Conservation (phyloP, 75 land plant species). For the Cupressus sempervirens region DNA sequence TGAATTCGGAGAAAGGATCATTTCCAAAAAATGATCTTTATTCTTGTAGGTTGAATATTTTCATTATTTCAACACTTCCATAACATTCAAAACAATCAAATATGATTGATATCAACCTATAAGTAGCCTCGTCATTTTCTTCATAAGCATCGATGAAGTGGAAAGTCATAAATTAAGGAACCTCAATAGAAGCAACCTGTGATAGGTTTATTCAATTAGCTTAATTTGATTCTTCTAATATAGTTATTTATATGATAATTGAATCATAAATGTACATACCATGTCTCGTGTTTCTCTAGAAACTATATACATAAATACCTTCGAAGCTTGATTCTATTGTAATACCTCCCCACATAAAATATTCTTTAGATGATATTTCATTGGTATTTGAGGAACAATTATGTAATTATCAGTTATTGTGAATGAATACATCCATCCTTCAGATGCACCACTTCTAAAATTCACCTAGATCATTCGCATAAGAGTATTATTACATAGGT, state of each 20-base stretch:
- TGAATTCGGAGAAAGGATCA: constrained; percentile 66
- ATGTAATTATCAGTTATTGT: constrained; percentile 12
- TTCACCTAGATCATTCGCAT: constrained; percentile 21
- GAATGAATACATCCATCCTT: constrained; percentile 62
- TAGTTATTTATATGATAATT: not conserved
- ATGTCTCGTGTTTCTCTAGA: constrained; percentile 57
- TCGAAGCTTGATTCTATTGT: constrained; percentile 64
- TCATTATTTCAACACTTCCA: constrained; percentile 44
- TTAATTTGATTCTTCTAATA: not conserved
- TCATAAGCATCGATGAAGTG: constrained; percentile 91
- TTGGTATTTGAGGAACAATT: constrained; percentile 67
- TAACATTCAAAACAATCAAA: constrained; percentile 79
- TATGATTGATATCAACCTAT: constrained; percentile 40
- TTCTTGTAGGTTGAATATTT: constrained; percentile 47
- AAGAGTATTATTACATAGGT: not conserved
- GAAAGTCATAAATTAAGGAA: constrained; percentile 65
- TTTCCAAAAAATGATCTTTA: constrained; percentile 44
- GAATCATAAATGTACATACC: constrained; percentile 24
- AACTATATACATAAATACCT: constrained; percentile 67
- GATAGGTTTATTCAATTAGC: not conserved
- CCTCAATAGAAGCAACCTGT: constrained; percentile 74
- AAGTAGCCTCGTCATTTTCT: constrained; percentile 44
- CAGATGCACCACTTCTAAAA: constrained; percentile 55
- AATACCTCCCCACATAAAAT: constrained; percentile 72
- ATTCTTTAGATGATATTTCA: constrained; percentile 56